phyloP scores from a whole-genome alignment of 2,329 filamentous ascomycete species.

The Nothophaeocryptopus gaeumannii region DNA sequence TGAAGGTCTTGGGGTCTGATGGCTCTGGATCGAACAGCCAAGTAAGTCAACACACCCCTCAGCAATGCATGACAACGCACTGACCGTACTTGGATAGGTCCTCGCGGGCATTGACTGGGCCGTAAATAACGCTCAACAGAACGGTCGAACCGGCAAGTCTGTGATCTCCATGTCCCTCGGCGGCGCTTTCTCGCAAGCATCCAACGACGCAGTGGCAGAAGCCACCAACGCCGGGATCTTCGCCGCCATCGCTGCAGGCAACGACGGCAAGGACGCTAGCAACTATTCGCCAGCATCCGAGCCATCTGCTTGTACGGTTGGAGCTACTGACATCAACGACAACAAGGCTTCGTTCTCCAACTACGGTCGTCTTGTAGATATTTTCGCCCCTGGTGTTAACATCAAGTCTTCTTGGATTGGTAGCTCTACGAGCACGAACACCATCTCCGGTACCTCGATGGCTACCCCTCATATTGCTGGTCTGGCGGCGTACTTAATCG shows the following conservation, averaged over 20 bases:
- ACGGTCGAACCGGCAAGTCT: conserved; percentile 64
- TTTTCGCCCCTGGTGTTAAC: conserved; percentile 50
- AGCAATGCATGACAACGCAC: too few species aligned
- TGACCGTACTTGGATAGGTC: conserved; percentile 26
- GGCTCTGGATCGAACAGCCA: conserved; percentile 44
- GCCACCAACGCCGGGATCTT: conserved; percentile 40
- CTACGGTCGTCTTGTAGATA: conserved; percentile 39
- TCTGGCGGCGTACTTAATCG: conserved; percentile 28
- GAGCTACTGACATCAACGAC: conserved; percentile 34
- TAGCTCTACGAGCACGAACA: conserved; percentile 46
- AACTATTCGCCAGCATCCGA: conserved; percentile 36
- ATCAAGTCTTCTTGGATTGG: conserved; percentile 52
- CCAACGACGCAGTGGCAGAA: conserved; percentile 40
- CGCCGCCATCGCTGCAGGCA: conserved; percentile 39
- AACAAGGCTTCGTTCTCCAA: conserved; percentile 40
- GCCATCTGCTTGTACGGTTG: conserved; percentile 35
- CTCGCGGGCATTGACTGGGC: conserved; percentile 45
- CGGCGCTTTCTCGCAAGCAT: conserved; percentile 35
- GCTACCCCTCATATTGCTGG: conserved; percentile 29
- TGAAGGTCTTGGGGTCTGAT: conserved; percentile 49
- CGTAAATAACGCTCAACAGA: conserved; percentile 59
- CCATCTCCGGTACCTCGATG: conserved; percentile 50
- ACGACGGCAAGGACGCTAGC: conserved; percentile 32
- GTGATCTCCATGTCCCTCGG: conserved; percentile 43
- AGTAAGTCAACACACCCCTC: too few species aligned